Evolutionary conservation across 306 rosid species (phyloP).

Genomic region (Medicago lupulina): DNA sequence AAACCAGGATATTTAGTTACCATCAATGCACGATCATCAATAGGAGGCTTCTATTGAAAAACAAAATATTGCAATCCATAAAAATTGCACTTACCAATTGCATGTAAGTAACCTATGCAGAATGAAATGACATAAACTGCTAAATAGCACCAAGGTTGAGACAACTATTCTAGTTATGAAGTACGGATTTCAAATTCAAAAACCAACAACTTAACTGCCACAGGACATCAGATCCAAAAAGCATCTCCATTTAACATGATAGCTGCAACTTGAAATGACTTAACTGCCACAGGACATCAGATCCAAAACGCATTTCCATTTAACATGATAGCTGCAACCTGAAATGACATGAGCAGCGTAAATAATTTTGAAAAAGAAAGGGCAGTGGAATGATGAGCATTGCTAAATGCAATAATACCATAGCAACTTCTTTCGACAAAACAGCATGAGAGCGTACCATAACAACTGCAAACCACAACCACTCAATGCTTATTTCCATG

Average conservation of each 20-base stretch:
- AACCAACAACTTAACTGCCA: slow-evolving; percentile 98
- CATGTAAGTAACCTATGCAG: slow-evolving; percentile 53
- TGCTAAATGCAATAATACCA: slow-evolving; percentile 62
- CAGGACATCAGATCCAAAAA: slow-evolving; percentile 73
- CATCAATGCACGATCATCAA: slow-evolving; percentile 34
- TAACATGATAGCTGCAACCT: slow-evolving; percentile 87
- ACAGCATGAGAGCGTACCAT: slow-evolving; percentile 44
- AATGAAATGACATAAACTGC: slow-evolving; percentile 48
- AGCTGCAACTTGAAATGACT: slow-evolving; percentile 41
- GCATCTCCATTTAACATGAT: slow-evolving; percentile 70
- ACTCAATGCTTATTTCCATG: slow-evolving; percentile 67
- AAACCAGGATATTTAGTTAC: slow-evolving; percentile 28
- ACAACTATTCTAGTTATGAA: slow-evolving; percentile 55
- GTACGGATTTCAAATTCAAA: slow-evolving; percentile 60
- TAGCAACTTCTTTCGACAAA: slow-evolving; percentile 53
- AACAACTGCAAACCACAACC: slow-evolving; percentile 48
- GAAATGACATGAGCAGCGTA: slow-evolving; percentile 68
- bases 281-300: slow-evolving; percentile 93
- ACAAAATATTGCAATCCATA: slow-evolving; percentile 46
- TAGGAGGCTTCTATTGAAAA: slow-evolving; percentile 31
- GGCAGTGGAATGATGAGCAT: slow-evolving; percentile 53
- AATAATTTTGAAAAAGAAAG: slow-evolving; percentile 52
- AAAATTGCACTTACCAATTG: slow-evolving; percentile 44
- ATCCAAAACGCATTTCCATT: slow-evolving; percentile 68
- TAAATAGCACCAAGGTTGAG: slow-evolving; percentile 48